A percentile compares a stretch with the other conserved stretches of the same genome.
Evolutionary conservation across 306 rosid genomes (phyloP).

Genomic region (Cicer cuneatum): DNA sequence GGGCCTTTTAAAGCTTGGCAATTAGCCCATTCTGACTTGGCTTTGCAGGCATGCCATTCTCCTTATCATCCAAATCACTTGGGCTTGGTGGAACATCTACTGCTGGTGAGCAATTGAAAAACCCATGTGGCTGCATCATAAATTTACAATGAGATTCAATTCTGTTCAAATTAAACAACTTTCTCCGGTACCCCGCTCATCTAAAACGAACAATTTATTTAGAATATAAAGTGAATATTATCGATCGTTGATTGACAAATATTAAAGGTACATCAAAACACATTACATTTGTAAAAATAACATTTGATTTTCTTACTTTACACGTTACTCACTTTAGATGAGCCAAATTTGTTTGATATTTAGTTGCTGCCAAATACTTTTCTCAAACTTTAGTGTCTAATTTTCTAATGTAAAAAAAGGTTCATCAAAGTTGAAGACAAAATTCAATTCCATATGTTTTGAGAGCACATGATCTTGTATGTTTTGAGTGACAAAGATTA

Average conservation of each 20-base stretch:
- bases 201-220: too few relatives aligned
- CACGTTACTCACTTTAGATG: too few relatives aligned
- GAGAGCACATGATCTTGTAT: constrained; percentile 6
- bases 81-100: constrained; percentile 73
- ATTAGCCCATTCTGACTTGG: constrained; percentile 61
- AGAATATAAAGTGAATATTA: too few relatives aligned
- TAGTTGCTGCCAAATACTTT: not conserved
- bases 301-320: too few relatives aligned
- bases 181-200: not conserved
- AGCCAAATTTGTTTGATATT: too few relatives aligned
- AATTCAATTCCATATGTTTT: not conserved
- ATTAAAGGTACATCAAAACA: too few relatives aligned
- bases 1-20: constrained; percentile 62
- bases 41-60: constrained; percentile 60
- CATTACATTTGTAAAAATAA: too few relatives aligned
- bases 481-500: not conserved
- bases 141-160: constrained; percentile 2
- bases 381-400: not conserved
- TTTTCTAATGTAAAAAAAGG: not conserved
- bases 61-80: constrained; percentile 69
- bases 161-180: not conserved
- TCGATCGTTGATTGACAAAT: too few relatives aligned
- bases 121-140: constrained; percentile 79
- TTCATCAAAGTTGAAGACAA: not conserved
- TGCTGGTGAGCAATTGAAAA: constrained; percentile 79